phyloP scores from a whole-genome alignment of 2,329 filamentous ascomycete genomes.

The Epichloe coenophiala region DNA sequence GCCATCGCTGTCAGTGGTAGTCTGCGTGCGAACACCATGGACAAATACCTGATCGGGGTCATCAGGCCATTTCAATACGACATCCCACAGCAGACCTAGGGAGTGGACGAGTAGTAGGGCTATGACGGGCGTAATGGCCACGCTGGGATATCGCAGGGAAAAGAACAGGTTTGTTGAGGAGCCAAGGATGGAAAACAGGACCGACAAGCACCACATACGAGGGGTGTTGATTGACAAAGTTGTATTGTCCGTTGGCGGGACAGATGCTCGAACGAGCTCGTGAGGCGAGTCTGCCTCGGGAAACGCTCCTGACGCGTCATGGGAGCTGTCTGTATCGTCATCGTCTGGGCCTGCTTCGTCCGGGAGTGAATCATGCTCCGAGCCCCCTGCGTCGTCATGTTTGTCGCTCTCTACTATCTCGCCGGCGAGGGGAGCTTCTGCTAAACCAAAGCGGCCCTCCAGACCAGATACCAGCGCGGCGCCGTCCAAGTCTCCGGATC shows the following conservation, averaged over 20 bases:
- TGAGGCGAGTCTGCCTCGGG: conserved; percentile 61
- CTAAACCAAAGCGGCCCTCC: conserved; percentile 39
- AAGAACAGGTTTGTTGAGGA: conserved; percentile 82
- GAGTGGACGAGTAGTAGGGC: conserved; percentile 75
- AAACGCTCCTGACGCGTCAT: conserved; percentile 31
- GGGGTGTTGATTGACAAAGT: conserved; percentile 75
- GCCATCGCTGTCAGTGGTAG: conserved; percentile 7
- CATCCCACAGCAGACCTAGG: conserved; percentile 73
- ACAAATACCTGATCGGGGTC: conserved; percentile 35
- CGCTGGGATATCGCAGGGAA: conserved; percentile 78
- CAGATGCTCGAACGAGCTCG: conserved; percentile 66
- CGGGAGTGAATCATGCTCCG: conserved; percentile 20
- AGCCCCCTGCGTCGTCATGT: conserved; percentile 19
- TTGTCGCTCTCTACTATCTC: conserved; percentile 31
- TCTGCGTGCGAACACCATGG: conserved; percentile 29
- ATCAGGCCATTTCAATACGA: conserved; percentile 49
- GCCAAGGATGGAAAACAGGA: conserved; percentile 66
- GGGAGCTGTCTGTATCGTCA: conserved; percentile 23
- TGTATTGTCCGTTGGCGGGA: conserved; percentile 61
- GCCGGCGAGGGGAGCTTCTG: conserved; percentile 32
- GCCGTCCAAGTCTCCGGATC: conserved; percentile 37
- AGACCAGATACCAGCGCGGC: conserved; percentile 38
- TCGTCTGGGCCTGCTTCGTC: conserved; percentile 5
- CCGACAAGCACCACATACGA: conserved; percentile 75
- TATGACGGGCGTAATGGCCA: conserved; percentile 81